Evolutionary conservation across 495 filamentous ascomycete genomes (phyloP), one percentile per base, ranked within the genome.

Genomic region (Aspergillus conjunctus): DNA sequence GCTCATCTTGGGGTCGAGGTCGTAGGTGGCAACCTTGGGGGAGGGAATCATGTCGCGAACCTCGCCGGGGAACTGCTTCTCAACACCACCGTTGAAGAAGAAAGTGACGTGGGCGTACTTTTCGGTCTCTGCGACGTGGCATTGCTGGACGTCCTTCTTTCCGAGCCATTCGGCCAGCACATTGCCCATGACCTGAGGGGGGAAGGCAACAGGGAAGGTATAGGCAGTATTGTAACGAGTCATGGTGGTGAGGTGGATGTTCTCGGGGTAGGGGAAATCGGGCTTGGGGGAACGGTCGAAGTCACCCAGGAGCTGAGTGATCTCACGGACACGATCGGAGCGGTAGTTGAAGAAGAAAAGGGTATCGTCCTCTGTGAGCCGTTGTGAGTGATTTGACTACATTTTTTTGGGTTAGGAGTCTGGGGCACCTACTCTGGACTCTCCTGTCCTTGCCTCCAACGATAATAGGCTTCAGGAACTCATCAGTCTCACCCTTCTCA

Each of bases 261-360:
- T 83, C 80, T 93, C 93, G 54, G 94, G 94, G 81, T 93, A 98
- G 32, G 92, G 87, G 82, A 97, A 96, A 71, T 96, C 91, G 56
- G 94, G 91, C 61, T 80, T 82, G 52, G 93, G 92, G 17, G 91
- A 94, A 66, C 90, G 89, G 79, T 98, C 95, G 67, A 92, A 85
- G 71, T 87, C 89, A 68, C 94, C 95, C 30, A 98, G 80, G 46
- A 98, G 81, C 79, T 98, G 94, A 55, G 93, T 97, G 71, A 98
- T 88, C 72, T 98, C 93, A 66, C 95, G 91, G 53, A 96, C 93
- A 73, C 94, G 93, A 71, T 98, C 94, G 39, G 94, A 97, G 66
- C 94, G 93, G 85, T 98, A 98, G 85, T 98, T 98, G 90, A 98
- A 98, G 87, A 97, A 97, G 84, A 98, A 97, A 68, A 96, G 85